Evolutionary conservation across 2,329 filamentous ascomycete species (phyloP).

Genomic region (Blastomyces parvus): DNA sequence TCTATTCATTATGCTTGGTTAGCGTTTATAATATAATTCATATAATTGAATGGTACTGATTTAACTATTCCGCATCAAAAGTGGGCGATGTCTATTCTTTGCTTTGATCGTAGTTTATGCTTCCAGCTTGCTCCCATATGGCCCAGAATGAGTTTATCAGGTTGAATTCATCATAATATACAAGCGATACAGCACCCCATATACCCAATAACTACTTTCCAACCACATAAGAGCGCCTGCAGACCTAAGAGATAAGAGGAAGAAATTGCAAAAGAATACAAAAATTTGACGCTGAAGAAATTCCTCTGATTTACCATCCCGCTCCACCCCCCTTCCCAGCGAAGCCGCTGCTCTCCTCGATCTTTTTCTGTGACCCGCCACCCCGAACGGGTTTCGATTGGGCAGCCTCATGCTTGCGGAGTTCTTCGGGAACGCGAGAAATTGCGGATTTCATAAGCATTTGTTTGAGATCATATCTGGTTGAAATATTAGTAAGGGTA

Average conservation of each 20-base stretch:
- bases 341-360: slow-evolving; percentile 34
- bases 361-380: slow-evolving; percentile 36
- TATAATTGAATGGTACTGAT: neutral
- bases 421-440: slow-evolving; percentile 80
- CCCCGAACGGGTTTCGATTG: slow-evolving; percentile 60
- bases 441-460: slow-evolving; percentile 88
- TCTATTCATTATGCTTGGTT: neutral
- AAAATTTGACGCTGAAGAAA: neutral
- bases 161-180: neutral
- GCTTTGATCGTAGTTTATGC: neutral
- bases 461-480: slow-evolving; percentile 73
- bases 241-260: neutral
- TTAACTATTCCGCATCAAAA: neutral
- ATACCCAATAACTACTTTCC: neutral
- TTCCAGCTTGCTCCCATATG: neutral
- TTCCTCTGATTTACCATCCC: neutral
- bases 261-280: neutral
- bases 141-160: neutral
- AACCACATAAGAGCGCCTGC: neutral
- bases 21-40: neutral
- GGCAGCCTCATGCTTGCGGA: slow-evolving; percentile 81
- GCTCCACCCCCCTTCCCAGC: slow-evolving; percentile 27
- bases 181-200: neutral
- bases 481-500: slow-evolving; percentile 16
- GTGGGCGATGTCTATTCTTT: neutral